Base-by-base conservation (phyloP, 2,329 filamentous ascomycete genomes). In the Dactylonectria estremocensis region DNA sequence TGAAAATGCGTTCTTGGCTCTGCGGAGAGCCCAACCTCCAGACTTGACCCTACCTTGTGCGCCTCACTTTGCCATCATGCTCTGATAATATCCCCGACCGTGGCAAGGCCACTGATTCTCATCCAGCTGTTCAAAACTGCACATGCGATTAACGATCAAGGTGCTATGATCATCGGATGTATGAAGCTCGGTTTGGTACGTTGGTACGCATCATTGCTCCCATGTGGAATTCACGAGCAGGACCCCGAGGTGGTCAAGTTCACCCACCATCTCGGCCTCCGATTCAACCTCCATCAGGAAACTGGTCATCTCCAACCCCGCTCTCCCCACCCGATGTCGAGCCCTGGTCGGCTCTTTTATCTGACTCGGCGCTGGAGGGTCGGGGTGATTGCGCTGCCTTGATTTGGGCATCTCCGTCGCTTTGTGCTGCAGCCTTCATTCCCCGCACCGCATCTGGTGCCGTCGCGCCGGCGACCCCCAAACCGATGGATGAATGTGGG, bases 261-360 rank as follows among this genome's bases (percentile, higher is more conserved):
- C 50, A 66, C 18, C 35, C 61, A 59, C 55, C 33, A 54, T 46
- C 48, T 62, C 69, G 61, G 59, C 46, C 22, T 72, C 53, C 35
- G 57, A 59, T 43, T 61, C 63, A 56, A 48, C 45, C 18, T 71
- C 49, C 37, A 40, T 45, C 9, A 45, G 33, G 33, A 50, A 73
- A 73, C 62, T 68, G 50, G 64, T 59, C 59, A 70, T 68, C 37
- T 37, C 18, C 11, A 50, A 57, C 61, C 61, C 66, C 67, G 52
- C 58, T 56, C 54, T 72, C 58, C 48, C 64, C 53, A 68, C 66
- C 54, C 37, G 53, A 62, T 52, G 37, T 59, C 9, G 52, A 59
- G 31, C 66, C 49, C 55, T 66, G 54, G 37, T 22, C 18, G 67
- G 55, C 67, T 49, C 58, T 53, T 43, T 64, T 60, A 58, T 49